A percentile compares a stretch with the other conserved stretches of the same genome.
These are phyloP conservation scores for Aspergillus quadrilineatus DNA, from an alignment of 2,329 filamentous ascomycete species.

Conservation along the genomic window DNA sequence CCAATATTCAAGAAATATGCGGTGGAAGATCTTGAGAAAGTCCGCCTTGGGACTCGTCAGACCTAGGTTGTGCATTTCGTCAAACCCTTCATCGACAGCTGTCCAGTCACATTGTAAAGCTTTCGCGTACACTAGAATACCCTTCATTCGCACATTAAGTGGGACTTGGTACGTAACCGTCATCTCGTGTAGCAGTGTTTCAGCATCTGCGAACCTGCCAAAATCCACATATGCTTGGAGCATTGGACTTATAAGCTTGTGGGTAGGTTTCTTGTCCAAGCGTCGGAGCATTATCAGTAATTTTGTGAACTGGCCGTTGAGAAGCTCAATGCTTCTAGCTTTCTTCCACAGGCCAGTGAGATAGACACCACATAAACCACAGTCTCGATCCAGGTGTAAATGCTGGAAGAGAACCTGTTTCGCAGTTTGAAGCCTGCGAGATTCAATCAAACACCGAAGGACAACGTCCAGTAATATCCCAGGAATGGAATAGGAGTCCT, in stretches of 20 bases:
- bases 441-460: constrained; percentile 39
- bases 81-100: constrained; percentile 38
- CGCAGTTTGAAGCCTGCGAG: constrained; percentile 37
- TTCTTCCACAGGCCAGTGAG: constrained; percentile 42
- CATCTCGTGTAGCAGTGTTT: constrained; percentile 39
- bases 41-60: constrained; percentile 29
- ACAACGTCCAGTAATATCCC: constrained; percentile 35
- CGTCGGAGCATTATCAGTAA: constrained; percentile 28
- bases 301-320: constrained; percentile 36
- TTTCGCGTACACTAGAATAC: constrained; percentile 38
- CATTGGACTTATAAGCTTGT: constrained; percentile 43
- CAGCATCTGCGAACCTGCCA: constrained; percentile 36
- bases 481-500: constrained; percentile 30
- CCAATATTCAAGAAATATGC: constrained; percentile 44
- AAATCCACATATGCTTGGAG: constrained; percentile 42
- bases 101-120: constrained; percentile 43
- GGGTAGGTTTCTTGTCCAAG: constrained; percentile 33
- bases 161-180: constrained; percentile 28
- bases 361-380: constrained; percentile 38
- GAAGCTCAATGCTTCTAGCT: constrained; percentile 36
- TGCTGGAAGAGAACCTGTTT: constrained; percentile 36
- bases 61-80: constrained; percentile 37
- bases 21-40: constrained; percentile 39
- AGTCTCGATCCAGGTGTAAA: constrained; percentile 34
- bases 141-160: constrained; percentile 36